Evolutionary conservation across 192 early-diverging fungal genomes (phyloP).

Genomic region (Phlyctochytrium bullatum): DNA sequence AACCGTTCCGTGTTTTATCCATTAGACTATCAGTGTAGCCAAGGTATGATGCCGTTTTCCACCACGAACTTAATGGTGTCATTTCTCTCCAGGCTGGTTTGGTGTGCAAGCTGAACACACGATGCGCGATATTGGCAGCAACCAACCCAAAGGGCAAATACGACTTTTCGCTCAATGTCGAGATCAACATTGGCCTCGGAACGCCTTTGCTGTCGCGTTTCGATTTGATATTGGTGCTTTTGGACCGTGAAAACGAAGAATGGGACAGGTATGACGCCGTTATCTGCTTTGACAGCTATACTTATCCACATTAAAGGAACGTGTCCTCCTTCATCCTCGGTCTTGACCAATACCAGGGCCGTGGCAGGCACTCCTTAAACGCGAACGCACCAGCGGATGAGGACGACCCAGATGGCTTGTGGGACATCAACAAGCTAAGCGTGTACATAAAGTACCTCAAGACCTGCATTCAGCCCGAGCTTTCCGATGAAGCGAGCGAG

Average conservation of each 20-base stretch:
- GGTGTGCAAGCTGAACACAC: constrained; percentile 74
- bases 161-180: constrained; percentile 55
- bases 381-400: not conserved
- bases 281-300: constrained; percentile 11
- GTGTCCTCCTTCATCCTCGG: constrained; percentile 46
- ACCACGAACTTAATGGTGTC: not conserved
- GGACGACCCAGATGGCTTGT: constrained; percentile 23
- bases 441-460: constrained; percentile 67
- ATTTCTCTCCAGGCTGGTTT: constrained; percentile 48
- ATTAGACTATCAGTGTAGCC: constrained; percentile 69
- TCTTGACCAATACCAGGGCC: not conserved
- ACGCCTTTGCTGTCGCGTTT: constrained; percentile 71
- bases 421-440: constrained; percentile 64
- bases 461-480: constrained; percentile 46
- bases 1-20: not conserved
- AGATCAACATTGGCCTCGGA: constrained; percentile 67
- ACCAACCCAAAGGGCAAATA: constrained; percentile 77
- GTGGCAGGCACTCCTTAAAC: constrained; percentile 2
- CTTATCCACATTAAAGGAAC: constrained; percentile 19
- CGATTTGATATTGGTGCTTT: constrained; percentile 68
- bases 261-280: constrained; percentile 73
- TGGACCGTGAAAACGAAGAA: constrained; percentile 59
- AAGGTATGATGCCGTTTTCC: constrained; percentile 52
- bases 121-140: constrained; percentile 77
- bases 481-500: constrained; percentile 58